phyloP scores from a whole-genome alignment of 495 filamentous ascomycete species.

The Trichoderma parareesei region DNA sequence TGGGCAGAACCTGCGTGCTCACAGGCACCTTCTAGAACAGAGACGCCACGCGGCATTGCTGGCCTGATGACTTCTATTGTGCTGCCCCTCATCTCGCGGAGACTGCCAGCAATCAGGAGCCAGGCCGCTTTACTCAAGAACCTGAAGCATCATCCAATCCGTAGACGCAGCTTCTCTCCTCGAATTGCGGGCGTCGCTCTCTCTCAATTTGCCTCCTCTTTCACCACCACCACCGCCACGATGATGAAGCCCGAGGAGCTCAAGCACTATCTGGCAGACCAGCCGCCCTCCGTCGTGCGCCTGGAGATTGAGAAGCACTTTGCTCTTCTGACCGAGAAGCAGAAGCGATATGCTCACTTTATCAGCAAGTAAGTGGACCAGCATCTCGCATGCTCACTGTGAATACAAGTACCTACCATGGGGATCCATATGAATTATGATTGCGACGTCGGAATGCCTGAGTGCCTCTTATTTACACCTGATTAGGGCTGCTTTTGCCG shows the following conservation, averaged over 20 bases:
- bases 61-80: slow-evolving; percentile 2
- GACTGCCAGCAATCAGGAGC: neutral
- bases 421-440: neutral
- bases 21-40: neutral
- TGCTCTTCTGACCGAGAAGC: slow-evolving; percentile 63
- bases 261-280: slow-evolving; percentile 78
- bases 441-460: neutral
- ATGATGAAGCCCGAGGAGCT: slow-evolving; percentile 42
- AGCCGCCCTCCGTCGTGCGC: slow-evolving; percentile 75
- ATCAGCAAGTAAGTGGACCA: slow-evolving; percentile 62
- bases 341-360: slow-evolving; percentile 87
- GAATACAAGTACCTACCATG: too few species aligned
- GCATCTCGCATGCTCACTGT: too few species aligned
- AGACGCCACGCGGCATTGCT: neutral
- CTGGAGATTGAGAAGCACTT: slow-evolving; percentile 88
- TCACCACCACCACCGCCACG: neutral
- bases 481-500: slow-evolving; percentile 73
- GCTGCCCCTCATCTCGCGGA: slow-evolving; percentile 6
- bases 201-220: neutral
- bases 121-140: neutral
- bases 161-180: neutral
- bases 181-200: neutral
- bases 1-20: neutral
- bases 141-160: neutral
- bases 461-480: neutral